Evolutionary conservation across 1,284 basidiomycete species (phyloP).

Genomic region (Erythrobasidium hasegawianum): DNA sequence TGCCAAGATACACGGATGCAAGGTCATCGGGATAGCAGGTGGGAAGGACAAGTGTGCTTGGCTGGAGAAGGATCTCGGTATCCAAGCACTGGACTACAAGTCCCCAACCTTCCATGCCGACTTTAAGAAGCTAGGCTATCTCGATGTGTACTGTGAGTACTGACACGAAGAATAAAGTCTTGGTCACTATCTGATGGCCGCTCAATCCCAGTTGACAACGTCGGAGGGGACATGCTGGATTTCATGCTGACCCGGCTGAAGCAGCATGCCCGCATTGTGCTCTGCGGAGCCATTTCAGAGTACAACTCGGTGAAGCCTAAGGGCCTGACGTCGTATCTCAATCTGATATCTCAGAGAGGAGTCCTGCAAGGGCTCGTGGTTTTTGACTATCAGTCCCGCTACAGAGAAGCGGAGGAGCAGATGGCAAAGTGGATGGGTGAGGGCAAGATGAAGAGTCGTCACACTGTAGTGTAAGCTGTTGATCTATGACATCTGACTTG

Average conservation of each 20-base stretch:
- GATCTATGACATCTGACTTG: neutral
- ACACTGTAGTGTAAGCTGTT: constrained; percentile 46
- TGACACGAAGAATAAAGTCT: neutral
- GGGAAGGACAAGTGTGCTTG: constrained; percentile 74
- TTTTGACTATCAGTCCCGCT: constrained; percentile 56
- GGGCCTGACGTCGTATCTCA: constrained; percentile 51
- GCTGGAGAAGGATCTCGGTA: constrained; percentile 73
- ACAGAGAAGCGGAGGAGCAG: constrained; percentile 50
- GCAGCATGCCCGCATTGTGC: constrained; percentile 67
- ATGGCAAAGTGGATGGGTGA: constrained; percentile 56
- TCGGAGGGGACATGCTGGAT: constrained; percentile 70
- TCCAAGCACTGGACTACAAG: constrained; percentile 83
- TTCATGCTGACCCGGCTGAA: constrained; percentile 69
- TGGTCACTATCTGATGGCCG: neutral
- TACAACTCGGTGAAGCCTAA: constrained; percentile 47
- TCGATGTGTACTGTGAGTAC: constrained; percentile 52
- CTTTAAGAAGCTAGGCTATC: constrained; percentile 61
- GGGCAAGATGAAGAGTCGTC: constrained; percentile 75
- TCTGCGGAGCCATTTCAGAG: constrained; percentile 65
- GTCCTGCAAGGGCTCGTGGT: constrained; percentile 79
- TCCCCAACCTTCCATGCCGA: constrained; percentile 57
- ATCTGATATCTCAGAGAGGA: constrained; percentile 70
- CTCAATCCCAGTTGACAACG: constrained; percentile 83
- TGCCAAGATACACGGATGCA: constrained; percentile 53
- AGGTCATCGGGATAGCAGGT: constrained; percentile 78